Evolutionary conservation across 108 stramenopile genomes (phyloP), one percentile per base, ranked within the genome.

Genomic region (Schizochytrium sp.): DNA sequence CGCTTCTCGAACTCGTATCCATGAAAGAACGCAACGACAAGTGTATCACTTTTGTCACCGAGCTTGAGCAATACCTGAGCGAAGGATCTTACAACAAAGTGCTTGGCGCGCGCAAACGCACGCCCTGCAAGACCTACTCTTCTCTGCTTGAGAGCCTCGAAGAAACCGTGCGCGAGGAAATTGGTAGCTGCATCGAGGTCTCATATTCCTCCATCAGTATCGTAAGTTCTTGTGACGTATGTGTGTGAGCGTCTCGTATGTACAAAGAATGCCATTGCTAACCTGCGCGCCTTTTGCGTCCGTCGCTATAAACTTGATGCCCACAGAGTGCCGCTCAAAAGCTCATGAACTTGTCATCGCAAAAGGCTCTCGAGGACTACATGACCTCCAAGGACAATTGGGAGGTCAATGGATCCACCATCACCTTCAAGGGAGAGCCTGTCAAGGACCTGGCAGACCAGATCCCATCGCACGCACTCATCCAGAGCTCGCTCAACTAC

Each of bases 271-370:
- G 34, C 34, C 34, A 34, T 34, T 34, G 34, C 34, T 34, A 34
- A 34, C 34, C 34, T 34, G 34, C 34, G 34, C 34, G 2, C 2
- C 34, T 14, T 57, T 16, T 57, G 55, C 55, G 55, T 0, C 14
- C 55, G 55, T 57, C 55, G 55, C 55, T 8, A 1, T 8, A 57
- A 57, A 2, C 41, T 18, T 69, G 41, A 0, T 41, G 6, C 51
- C 28, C 51, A 12, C 23, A 83, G 76, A 53, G 48, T 34, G 45
- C 76, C 4, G 76, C 76, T 6, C 45, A 83, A 83, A 83, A 83
- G 76, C 51, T 83, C 48, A 83, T 83, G 76, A 83, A 83, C 76
- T 83, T 83, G 19, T 83, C 76, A 25, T 83, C 76, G n/a, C 76
- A 83, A 28, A 53, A 47, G 45, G 48, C 45, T 18, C 76, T 83